Conservation (phyloP, 2,329 filamentous ascomycete genomes). For the Phyllachora maydis region DNA sequence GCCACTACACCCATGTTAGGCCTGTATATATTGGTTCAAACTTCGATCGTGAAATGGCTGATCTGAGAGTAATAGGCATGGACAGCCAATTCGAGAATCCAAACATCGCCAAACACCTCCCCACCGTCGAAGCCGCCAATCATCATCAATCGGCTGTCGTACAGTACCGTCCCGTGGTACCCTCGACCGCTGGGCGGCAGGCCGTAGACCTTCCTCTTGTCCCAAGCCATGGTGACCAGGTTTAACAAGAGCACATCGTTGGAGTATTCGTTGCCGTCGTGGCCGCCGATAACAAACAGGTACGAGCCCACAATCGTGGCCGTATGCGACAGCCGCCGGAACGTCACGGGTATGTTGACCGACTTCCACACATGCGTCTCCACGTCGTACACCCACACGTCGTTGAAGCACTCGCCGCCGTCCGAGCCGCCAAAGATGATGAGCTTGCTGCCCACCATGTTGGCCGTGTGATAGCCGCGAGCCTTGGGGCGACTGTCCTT, state of each 20-base stretch:
- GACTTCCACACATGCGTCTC: conserved; percentile 37
- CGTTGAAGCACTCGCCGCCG: conserved; percentile 51
- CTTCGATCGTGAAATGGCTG: conserved; percentile 50
- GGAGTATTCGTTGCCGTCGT: conserved; percentile 49
- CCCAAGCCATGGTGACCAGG: conserved; percentile 56
- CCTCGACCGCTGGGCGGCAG: conserved; percentile 39
- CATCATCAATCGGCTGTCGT: conserved; percentile 42
- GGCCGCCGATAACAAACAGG: conserved; percentile 48
- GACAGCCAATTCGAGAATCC: conserved; percentile 45
- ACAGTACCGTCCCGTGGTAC: conserved; percentile 44
- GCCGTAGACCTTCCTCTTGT: conserved; percentile 43
- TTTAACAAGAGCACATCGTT: conserved; percentile 50
- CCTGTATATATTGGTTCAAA: too few species aligned
- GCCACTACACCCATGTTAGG: too few species aligned
- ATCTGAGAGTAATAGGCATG: conserved; percentile 57
- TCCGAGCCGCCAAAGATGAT: conserved; percentile 53
- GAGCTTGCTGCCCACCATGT: conserved; percentile 52
- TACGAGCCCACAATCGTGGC: conserved; percentile 50
- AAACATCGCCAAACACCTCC: conserved; percentile 48
- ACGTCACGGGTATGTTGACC: conserved; percentile 38
- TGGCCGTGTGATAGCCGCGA: conserved; percentile 50
- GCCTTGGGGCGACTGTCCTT: too few species aligned
- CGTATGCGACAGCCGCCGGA: conserved; percentile 44
- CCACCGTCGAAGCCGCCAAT: conserved; percentile 48
- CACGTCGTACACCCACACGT: conserved; percentile 55